Evolutionary conservation across 352 stramenopile genomes (phyloP).

Genomic region (Aphanomyces cochlioides): DNA sequence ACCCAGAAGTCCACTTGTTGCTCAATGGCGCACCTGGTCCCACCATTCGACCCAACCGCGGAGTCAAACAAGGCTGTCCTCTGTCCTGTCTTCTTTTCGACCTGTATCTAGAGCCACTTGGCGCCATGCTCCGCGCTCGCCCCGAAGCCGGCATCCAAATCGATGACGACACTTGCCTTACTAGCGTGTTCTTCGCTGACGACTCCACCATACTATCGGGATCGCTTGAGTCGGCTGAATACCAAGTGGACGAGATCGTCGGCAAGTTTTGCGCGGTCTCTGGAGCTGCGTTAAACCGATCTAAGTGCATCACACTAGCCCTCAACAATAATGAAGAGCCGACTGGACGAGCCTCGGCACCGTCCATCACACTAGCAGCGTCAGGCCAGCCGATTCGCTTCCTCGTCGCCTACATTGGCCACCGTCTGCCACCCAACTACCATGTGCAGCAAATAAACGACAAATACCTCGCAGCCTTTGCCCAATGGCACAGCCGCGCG

Average conservation of each 20-base stretch:
- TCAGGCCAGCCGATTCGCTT: background rate
- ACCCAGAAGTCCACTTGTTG: conserved; percentile 19
- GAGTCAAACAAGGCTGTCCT: conserved; percentile 30
- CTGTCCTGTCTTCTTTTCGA: conserved; percentile 32
- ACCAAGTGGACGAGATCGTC: conserved; percentile 30
- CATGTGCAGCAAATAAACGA: background rate
- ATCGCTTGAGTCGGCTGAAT: background rate
- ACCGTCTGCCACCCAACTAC: background rate
- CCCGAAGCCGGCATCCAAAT: background rate
- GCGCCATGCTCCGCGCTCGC: conserved; percentile 12
- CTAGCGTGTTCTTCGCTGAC: conserved; percentile 33
- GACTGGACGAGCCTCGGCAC: no score
- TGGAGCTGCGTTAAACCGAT: conserved; percentile 28
- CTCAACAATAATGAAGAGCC: conserved; percentile 22
- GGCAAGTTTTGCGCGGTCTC: conserved; percentile 34
- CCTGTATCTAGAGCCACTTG: conserved; percentile 25
- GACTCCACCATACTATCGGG: conserved; percentile 30
- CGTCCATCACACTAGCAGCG: no score
- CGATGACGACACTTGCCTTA: background rate
- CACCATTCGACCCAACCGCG: conserved; percentile 24
- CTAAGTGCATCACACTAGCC: conserved; percentile 27
- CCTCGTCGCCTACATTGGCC: background rate
- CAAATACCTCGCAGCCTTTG: background rate
- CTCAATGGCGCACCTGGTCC: conserved; percentile 28
- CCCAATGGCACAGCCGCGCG: conserved; percentile 12